Conservation (phyloP, 768 basidiomycete species). For the Coprinopsis strossmayeri region DNA sequence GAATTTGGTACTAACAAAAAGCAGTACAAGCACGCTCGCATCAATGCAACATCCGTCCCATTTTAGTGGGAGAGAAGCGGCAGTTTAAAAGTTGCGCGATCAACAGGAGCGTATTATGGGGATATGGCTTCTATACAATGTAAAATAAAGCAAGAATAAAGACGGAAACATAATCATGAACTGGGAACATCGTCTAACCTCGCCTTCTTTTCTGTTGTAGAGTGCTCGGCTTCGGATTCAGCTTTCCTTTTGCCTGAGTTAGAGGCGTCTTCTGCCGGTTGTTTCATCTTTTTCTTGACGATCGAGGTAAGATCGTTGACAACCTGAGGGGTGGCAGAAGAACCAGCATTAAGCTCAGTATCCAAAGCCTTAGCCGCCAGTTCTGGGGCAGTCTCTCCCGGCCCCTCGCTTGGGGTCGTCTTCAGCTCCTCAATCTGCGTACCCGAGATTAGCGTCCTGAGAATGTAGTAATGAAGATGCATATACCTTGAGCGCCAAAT, state of each 20-base stretch:
- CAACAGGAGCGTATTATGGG: background rate
- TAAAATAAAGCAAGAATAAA: background rate
- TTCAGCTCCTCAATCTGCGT: constrained; percentile 88
- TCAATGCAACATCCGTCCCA: constrained; percentile 38
- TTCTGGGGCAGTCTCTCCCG: constrained; percentile 55
- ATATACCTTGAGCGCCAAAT: constrained; percentile 76
- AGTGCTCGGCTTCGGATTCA: constrained; percentile 44
- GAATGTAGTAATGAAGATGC: background rate
- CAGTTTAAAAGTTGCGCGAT: background rate
- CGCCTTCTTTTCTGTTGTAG: constrained; percentile 57
- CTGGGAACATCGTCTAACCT: constrained; percentile 35
- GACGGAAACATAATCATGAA: background rate
- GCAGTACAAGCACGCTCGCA: constrained; percentile 59
- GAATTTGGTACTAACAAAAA: constrained; percentile 81
- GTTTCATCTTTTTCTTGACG: constrained; percentile 85
- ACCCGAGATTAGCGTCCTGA: background rate
- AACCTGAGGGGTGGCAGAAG: constrained; percentile 28
- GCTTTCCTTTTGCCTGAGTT: constrained; percentile 61
- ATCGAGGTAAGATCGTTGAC: constrained; percentile 83
- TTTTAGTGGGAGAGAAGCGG: constrained; percentile 15
- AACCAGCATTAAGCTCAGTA: constrained; percentile 51
- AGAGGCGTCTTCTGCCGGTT: constrained; percentile 25
- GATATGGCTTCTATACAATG: background rate
- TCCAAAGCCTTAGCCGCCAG: constrained; percentile 68
- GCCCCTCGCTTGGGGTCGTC: constrained; percentile 59